Base-by-base conservation (phyloP, 768 basidiomycete species). In the Candolleomyces eurysporus region DNA sequence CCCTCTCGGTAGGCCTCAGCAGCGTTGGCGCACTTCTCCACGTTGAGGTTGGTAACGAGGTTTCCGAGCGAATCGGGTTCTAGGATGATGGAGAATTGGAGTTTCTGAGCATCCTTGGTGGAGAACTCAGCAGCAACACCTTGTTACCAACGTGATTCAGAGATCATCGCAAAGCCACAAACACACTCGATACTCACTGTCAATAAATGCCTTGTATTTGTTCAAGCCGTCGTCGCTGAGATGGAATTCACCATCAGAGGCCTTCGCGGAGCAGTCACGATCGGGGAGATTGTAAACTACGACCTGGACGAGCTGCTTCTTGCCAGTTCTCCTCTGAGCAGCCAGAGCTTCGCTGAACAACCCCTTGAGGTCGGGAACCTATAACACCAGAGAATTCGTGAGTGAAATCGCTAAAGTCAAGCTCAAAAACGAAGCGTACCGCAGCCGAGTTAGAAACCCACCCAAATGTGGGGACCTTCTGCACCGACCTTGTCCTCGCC, bases 221-320 rank as follows among this genome's bases (percentile, higher is more conserved):
- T 66, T 64, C 39, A 69, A 61, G 9, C 75, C 73, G 31, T 69
- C 67, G 50, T 75, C 61, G 21, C 60, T 66, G 19, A 72, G 61
- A 30, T 61, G 63, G 52, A 75, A 66, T 58, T 76, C 75, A 58
- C 75, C 74, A 48, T 66, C 64, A 5, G 71, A 72, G 1, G 73
- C 71, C 45, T 71, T 71, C 13, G 75, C 74, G 54, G 68, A 67
- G 57, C 75, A 75, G 57, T 75, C 75, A 57, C 73, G 69, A 45
- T 75, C 69, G n/a, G 75, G 75, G 17, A 76, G 65, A 52, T 74
- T 71, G 67, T 76, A 75, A 21, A 76, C 66, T 32, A 70, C 72
- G 43, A 75, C 59, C 50, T 74, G 70, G 49, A 76, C 66, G 21
- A 73, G 61, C 45, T 69, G 66, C 36, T 65, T 63, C 57, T 68